Base-by-base conservation (phyloP, 2,329 filamentous ascomycete species). In the Emergomyces orientalis region DNA sequence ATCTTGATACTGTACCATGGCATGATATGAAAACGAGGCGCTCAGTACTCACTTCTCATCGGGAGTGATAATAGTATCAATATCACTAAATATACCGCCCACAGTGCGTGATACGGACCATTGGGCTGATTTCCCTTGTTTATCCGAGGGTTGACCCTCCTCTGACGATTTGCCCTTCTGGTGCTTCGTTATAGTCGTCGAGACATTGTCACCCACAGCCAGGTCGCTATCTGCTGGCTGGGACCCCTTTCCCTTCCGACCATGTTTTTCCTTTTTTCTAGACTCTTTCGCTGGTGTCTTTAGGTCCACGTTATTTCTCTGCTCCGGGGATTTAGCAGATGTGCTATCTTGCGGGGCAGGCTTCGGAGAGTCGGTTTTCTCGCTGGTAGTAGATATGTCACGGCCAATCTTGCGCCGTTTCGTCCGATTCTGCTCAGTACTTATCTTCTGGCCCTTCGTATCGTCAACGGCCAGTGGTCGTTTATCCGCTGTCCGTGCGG, bases 21-120 rank as follows among this genome's bases (percentile, higher is more conserved):
- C 6, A 49, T 14, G 22, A 49, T 25, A 49, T 5, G 11, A 27
- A 22, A 13, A 49, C 2, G 9, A 8, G 25, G 27, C 3, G 8
- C 17, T 22, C 30, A 51, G 9, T 27, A 70, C 76, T 68, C 72
- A 82, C 77, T 81, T 79, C 67, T 84, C 82, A 71, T 87, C 82
- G n/a, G 67, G 66, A 2, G 83, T 81, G 70, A 86, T 82, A 9
- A 85, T 69, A 6, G 85, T 82, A 68, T 87, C 82, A 59, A 82
- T 72, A 55, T 80, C 75, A 62, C 82, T 74, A 69, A 84, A 84
- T 62, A 80, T 79, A 27, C 85, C 85, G 49, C 82, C 84, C 22
- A 56, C 59, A 19, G 51, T 59, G 34, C 45, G 57, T 13, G 61
- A 63, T 27, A 67, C 22, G 17, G 39, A 43, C 65, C 65, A 67